Evolutionary conservation across 2,329 filamentous ascomycete genomes (phyloP), one percentile per base, ranked within the genome.

Genomic region (Fusarium citri): DNA sequence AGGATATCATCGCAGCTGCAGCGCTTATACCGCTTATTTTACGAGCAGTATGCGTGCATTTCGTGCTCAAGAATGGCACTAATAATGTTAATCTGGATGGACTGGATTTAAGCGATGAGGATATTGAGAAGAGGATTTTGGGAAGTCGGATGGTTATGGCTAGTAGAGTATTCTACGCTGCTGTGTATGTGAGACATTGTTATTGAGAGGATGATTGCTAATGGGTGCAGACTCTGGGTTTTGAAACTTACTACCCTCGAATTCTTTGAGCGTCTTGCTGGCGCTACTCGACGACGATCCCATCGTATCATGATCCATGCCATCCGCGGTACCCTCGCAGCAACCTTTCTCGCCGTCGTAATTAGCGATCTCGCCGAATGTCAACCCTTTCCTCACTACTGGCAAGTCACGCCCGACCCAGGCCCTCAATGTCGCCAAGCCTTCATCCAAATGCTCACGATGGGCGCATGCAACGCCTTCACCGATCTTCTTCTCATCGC

Each of bases 221-320:
- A 66, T n/a, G 1, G 8, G 11, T 12, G 34, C 10, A 95, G 93
- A 74, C 89, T 98, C 56, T 98, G 94, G 94, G 91, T 91, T 70
- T 88, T 94, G 69, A 98, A 98, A 79, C 88, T 92, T 74, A 94
- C 94, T 12, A 92, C 97, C 37, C 91, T 94, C 59, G 94, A 97
- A 78, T 98, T 97, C 77, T 89, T 98, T 74, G 92, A 91, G 77
- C 91, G 94, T 56, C 87, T 97, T 56, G 94, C 93, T 6, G 89
- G 89, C 49, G 89, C 90, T 41, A 92, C 92, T 55, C 96, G 94
- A 89, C 89, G 91, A 62, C 86, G 86, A 54, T 89, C 90, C 15
- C 93, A 96, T 77, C 88, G 92, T 60, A 77, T 88, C 49, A 88
- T 89, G 18, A 83, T 97, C 23, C 83, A 88, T 50, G 83, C 87